Evolutionary conservation across 768 basidiomycete species (phyloP).

Genomic region (Leucosporidium scottii): DNA sequence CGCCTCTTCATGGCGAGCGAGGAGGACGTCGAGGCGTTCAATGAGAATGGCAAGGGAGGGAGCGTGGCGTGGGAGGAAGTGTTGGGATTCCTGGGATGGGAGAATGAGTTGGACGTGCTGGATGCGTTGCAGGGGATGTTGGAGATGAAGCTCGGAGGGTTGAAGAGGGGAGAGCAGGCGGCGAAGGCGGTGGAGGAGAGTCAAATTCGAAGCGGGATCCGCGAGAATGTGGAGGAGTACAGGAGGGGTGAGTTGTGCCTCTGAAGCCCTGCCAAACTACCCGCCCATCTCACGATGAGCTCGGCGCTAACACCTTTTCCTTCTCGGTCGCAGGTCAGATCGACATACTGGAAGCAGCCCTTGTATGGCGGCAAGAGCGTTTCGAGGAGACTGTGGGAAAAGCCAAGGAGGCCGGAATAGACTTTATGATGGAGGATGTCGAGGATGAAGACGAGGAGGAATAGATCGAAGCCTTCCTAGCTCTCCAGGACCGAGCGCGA

Average conservation of each 20-base stretch:
- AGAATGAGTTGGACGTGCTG: slow-evolving; percentile 64
- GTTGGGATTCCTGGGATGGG: slow-evolving; percentile 43
- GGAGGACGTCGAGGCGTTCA: slow-evolving; percentile 23
- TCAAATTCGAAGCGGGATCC: slow-evolving; percentile 53
- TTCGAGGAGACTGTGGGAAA: background rate
- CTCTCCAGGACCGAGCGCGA: too few species aligned
- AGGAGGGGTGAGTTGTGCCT: slow-evolving; percentile 10
- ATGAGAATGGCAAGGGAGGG: slow-evolving; percentile 31
- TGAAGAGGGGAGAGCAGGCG: background rate
- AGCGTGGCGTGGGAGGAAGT: slow-evolving; percentile 36
- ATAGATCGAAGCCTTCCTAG: background rate
- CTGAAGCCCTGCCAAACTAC: too few species aligned
- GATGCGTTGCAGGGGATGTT: slow-evolving; percentile 64
- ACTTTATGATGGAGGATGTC: slow-evolving; percentile 10
- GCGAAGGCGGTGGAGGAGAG: slow-evolving; percentile 12
- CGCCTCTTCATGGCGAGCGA: slow-evolving; percentile 39
- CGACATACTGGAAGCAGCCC: slow-evolving; percentile 5
- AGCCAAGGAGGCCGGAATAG: slow-evolving; percentile 4
- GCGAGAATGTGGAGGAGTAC: slow-evolving; percentile 51
- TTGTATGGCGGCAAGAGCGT: background rate
- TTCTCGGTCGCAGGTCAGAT: slow-evolving; percentile 8
- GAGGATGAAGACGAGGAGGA: background rate
- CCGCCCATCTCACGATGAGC: too few species aligned
- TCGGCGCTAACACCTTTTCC: background rate
- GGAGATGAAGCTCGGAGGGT: slow-evolving; percentile 29